Conservation (phyloP, 2,329 filamentous ascomycete species). For the Dothideomycetes sp. region DNA sequence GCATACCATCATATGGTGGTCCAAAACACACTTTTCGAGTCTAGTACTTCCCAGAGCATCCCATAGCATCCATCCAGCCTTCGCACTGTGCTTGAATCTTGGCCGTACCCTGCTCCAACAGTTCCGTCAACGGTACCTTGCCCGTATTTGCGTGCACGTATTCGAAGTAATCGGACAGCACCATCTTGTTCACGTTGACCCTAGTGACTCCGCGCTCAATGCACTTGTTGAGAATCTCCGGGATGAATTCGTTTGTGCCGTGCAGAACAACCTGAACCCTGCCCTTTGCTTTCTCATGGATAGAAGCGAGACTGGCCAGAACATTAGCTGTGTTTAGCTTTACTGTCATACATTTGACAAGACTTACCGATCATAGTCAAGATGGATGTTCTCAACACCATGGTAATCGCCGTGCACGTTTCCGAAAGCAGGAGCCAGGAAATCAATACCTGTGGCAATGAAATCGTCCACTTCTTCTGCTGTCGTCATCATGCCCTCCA, state of each 20-base stretch:
- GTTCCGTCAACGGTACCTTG: slow-evolving; percentile 39
- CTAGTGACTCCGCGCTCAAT: slow-evolving; percentile 45
- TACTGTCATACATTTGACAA: not conserved
- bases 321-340: too few species aligned
- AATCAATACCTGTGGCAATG: slow-evolving; percentile 59
- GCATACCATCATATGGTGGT: too few species aligned
- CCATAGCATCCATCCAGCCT: slow-evolving; percentile 43
- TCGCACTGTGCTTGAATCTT: slow-evolving; percentile 46
- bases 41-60: slow-evolving; percentile 24
- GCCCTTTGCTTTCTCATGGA: slow-evolving; percentile 38
- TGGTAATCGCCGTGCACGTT: slow-evolving; percentile 71
- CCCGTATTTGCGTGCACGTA: slow-evolving; percentile 39
- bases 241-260: slow-evolving; percentile 46
- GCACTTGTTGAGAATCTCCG: slow-evolving; percentile 43
- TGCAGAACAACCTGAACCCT: slow-evolving; percentile 45
- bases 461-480: slow-evolving; percentile 61
- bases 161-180: slow-evolving; percentile 38
- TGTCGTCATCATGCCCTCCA: slow-evolving; percentile 55
- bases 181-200: slow-evolving; percentile 49
- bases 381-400: slow-evolving; percentile 47
- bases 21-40: not conserved
- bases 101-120: slow-evolving; percentile 44
- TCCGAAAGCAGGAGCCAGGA: slow-evolving; percentile 64
- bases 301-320: slow-evolving; percentile 26
- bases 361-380: slow-evolving; percentile 45